Conservation (phyloP, 164 flowering plant genomes). For the Echeveria elegans region DNA sequence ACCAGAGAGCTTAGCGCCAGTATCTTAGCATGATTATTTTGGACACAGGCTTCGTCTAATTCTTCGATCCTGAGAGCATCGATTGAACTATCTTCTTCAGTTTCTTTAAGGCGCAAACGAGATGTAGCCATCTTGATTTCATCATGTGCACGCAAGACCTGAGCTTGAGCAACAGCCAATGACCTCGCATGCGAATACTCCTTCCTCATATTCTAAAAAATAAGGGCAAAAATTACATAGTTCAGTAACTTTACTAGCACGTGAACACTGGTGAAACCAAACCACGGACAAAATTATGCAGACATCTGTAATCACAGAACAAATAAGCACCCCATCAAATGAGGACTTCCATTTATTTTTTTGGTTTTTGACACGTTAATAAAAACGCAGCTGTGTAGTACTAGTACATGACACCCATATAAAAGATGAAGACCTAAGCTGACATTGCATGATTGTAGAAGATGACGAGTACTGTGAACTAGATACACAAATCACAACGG, state of each 20-base stretch:
- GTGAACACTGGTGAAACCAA: background rate
- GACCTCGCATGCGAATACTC: conserved; percentile 75
- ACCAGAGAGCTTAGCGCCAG: conserved; percentile 38
- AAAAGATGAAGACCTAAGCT: background rate
- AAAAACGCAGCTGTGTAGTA: background rate
- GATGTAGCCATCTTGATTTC: conserved; percentile 90
- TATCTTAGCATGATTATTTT: conserved; percentile 62
- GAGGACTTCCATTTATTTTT: background rate
- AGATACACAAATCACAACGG: background rate
- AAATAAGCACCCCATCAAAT: background rate
- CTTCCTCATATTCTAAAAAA: conserved; percentile 66
- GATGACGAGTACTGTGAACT: background rate
- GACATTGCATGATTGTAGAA: background rate
- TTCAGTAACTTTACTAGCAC: background rate
- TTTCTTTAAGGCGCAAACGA: conserved; percentile 56
- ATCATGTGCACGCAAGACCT: conserved; percentile 74
- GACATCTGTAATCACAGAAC: background rate
- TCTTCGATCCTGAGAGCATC: conserved; percentile 58
- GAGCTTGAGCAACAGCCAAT: conserved; percentile 78
- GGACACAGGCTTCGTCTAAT: conserved; percentile 44
- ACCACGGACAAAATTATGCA: background rate
- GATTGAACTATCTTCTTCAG: conserved; percentile 46
- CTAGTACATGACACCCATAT: background rate
- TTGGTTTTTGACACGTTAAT: too few species aligned
- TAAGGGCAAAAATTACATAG: conserved; percentile 1